A percentile compares a stretch with the other conserved stretches of the same genome.
Evolutionary conservation across 805 yeast genomes (phyloP).

Genomic region (Ogataea zsoltii): DNA sequence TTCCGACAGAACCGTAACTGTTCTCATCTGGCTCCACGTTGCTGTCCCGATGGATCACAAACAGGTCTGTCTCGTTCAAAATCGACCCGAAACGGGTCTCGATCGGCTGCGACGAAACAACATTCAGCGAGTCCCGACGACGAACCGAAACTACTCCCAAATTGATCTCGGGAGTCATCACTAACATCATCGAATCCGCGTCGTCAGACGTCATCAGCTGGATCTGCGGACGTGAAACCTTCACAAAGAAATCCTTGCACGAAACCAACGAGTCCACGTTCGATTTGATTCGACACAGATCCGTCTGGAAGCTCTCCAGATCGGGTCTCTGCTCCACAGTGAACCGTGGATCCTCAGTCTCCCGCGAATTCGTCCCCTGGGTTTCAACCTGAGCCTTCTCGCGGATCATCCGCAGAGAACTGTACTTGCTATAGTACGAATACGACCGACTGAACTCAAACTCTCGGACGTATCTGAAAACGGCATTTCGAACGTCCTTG

Average conservation of each 20-base stretch:
- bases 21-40: conserved; percentile 40
- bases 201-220: conserved; percentile 60
- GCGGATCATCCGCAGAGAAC: conserved; percentile 30
- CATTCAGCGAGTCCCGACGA: conserved; percentile 30
- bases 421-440: conserved; percentile 34
- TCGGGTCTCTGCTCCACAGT: neutral
- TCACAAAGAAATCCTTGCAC: conserved; percentile 60
- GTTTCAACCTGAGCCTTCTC: conserved; percentile 1
- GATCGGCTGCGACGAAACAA: conserved; percentile 35
- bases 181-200: conserved; percentile 58
- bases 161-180: conserved; percentile 75
- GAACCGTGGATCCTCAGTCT: neutral
- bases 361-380: neutral
- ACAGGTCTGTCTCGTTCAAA: conserved; percentile 70
- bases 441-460: conserved; percentile 46
- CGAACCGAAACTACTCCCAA: conserved; percentile 66
- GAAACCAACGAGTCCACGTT: conserved; percentile 33
- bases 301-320: conserved; percentile 1
- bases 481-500: conserved; percentile 60
- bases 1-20: conserved; percentile 59
- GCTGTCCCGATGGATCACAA: conserved; percentile 59
- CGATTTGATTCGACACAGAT: neutral
- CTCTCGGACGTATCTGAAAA: conserved; percentile 59
- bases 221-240: conserved; percentile 78
- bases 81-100: conserved; percentile 71